Evolutionary conservation across 306 rosid species (phyloP).

Genomic region (Calophaca sinica): DNA sequence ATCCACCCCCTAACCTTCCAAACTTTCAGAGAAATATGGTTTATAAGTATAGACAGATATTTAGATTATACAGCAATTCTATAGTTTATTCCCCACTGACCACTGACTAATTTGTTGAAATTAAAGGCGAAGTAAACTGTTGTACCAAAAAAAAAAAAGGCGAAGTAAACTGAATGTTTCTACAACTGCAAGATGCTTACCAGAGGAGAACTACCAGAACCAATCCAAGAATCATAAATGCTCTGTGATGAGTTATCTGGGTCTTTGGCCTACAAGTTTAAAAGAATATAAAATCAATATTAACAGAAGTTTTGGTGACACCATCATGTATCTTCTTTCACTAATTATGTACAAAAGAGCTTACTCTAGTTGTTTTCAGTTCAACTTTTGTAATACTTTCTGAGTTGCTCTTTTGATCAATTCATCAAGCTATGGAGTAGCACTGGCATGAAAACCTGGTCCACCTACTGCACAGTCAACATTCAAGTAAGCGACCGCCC

Average conservation of each 20-base stretch:
- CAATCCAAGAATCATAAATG: constrained; percentile 67
- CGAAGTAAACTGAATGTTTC: background rate
- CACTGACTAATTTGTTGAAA: constrained; percentile 23
- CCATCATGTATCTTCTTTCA: too few relatives aligned
- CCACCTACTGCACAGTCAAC: constrained; percentile 66
- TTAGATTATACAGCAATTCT: constrained; percentile 16
- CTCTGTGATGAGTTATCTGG: constrained; percentile 76
- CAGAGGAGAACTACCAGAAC: constrained; percentile 53
- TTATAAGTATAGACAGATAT: constrained; percentile 18
- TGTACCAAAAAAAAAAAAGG: too few relatives aligned
- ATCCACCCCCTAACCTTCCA: constrained; percentile 73
- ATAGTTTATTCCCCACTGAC: constrained; percentile 9
- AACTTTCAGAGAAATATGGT: constrained; percentile 49
- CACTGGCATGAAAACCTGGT: constrained; percentile 56
- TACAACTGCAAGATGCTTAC: constrained; percentile 47
- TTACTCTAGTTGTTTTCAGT: background rate
- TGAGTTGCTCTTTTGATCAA: constrained; percentile 67
- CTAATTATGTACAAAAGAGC: background rate
- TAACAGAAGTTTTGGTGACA: constrained; percentile 6
- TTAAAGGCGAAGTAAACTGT: too few relatives aligned
- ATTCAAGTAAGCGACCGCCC: constrained; percentile 79
- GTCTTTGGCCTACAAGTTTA: constrained; percentile 60
- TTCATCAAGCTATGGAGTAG: constrained; percentile 86
- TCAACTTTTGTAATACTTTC: constrained; percentile 56
- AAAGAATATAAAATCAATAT: constrained; percentile 13